Evolutionary conservation across 257 asterid species (phyloP).

Genomic region (Lithospermum erythrorhizon): DNA sequence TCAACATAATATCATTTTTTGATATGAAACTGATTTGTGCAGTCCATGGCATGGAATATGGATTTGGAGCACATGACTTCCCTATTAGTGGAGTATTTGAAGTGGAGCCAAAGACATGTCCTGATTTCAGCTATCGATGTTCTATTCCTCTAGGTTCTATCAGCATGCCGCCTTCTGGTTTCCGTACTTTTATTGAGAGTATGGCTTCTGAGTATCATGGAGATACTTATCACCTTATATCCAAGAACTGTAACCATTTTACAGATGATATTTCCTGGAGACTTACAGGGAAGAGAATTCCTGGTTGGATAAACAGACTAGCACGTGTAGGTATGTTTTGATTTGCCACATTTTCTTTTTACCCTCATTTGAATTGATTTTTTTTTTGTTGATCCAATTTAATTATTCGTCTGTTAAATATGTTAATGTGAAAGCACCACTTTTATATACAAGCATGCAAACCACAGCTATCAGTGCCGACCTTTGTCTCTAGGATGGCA

Average conservation of each 20-base stretch:
- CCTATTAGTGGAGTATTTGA: conserved; percentile 48
- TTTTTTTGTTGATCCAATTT: neutral
- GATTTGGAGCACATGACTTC: conserved; percentile 46
- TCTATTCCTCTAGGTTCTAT: conserved; percentile 32
- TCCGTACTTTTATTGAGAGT: conserved; percentile 31
- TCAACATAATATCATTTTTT: neutral
- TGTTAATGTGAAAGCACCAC: neutral
- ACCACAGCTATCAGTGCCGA: neutral
- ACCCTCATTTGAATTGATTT: neutral
- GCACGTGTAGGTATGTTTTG: conserved; percentile 25
- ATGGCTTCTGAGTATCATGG: conserved; percentile 49
- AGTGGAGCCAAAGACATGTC: conserved; percentile 49
- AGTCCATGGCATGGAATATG: conserved; percentile 47
- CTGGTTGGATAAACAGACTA: conserved; percentile 48
- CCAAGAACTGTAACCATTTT: conserved; percentile 45
- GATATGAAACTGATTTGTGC: conserved; percentile 5
- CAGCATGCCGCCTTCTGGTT: conserved; percentile 27
- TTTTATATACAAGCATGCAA: no score
- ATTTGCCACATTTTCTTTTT: neutral
- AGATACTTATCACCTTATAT: conserved; percentile 41
- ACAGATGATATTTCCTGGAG: conserved; percentile 37
- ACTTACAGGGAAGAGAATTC: conserved; percentile 36
- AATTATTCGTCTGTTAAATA: no score
- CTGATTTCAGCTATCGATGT: conserved; percentile 38
- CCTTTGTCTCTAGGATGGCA: neutral